These are phyloP conservation scores for Coemansia sp. DNA, from an alignment of 192 early-diverging fungal species.

Conservation along the genomic window DNA sequence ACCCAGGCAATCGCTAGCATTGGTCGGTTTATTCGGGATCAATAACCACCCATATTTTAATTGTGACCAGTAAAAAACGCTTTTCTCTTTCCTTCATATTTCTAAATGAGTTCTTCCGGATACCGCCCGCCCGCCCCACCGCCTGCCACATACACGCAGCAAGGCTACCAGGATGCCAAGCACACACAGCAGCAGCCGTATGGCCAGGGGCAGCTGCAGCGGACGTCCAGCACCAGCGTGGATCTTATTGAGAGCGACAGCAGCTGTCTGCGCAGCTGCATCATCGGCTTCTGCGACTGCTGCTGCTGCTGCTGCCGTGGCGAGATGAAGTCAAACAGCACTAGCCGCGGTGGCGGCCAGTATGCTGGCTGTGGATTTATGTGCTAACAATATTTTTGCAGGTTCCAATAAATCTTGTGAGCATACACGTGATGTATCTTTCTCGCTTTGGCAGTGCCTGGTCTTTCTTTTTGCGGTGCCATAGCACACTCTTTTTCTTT, in stretches of 20 bases:
- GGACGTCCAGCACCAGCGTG: conserved; percentile 6
- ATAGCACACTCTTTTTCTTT: not conserved
- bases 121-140: too few species aligned
- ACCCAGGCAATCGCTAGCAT: not conserved
- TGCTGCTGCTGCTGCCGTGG: conserved; percentile 38
- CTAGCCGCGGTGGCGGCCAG: conserved; percentile 19
- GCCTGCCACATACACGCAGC: too few species aligned
- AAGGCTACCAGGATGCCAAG: too few species aligned
- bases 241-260: conserved; percentile 26
- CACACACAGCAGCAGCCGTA: not conserved
- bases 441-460: too few species aligned
- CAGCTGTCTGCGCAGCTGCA: conserved; percentile 25
- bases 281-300: conserved; percentile 22
- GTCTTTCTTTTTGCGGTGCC: too few species aligned
- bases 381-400: not conserved
- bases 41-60: not conserved
- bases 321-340: conserved; percentile 17
- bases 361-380: conserved; percentile 15
- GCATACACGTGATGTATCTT: too few species aligned
- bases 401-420: too few species aligned
- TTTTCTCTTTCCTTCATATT: not conserved
- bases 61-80: too few species aligned
- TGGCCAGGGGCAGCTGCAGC: not conserved
- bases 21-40: not conserved
- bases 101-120: not conserved